These are phyloP conservation scores for Lentinula sp. DNA, from an alignment of 768 basidiomycete species.

Conservation along the genomic window DNA sequence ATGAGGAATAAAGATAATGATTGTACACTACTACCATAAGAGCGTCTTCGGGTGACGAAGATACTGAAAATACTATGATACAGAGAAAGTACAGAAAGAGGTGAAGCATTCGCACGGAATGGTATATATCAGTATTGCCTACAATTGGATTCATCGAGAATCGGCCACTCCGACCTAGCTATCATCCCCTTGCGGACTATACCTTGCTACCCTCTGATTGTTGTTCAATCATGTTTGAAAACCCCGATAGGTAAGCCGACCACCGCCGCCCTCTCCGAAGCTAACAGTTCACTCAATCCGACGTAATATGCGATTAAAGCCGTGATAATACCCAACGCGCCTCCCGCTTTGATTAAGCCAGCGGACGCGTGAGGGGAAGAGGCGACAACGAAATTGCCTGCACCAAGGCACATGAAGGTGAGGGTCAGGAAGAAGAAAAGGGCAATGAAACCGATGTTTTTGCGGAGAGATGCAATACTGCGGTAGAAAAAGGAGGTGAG, in stretches of 20 bases:
- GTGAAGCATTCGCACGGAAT: too few relatives aligned
- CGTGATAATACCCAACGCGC: conserved; percentile 24
- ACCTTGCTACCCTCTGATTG: too few relatives aligned
- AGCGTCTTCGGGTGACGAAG: too few relatives aligned
- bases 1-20: too few relatives aligned
- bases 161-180: too few relatives aligned
- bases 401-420: conserved; percentile 13
- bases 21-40: too few relatives aligned
- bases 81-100: too few relatives aligned
- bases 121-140: too few relatives aligned
- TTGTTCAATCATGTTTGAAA: conserved; percentile 7
- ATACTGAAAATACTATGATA: too few relatives aligned
- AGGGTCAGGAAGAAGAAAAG: conserved; percentile 14
- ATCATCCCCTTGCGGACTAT: too few relatives aligned
- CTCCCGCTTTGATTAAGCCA: conserved; percentile 7
- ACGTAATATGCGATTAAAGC: conserved; percentile 26
- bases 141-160: too few relatives aligned
- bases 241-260: conserved; percentile 21
- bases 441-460: conserved; percentile 16
- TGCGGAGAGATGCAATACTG: conserved; percentile 17
- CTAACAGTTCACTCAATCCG: conserved; percentile 22
- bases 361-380: background rate
- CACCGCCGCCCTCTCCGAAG: conserved; percentile 21
- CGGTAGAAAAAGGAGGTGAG: background rate
- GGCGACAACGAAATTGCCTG: conserved; percentile 4